phyloP scores from a whole-genome alignment of 139 green algal species.

The Chlorella sorokiniana region DNA sequence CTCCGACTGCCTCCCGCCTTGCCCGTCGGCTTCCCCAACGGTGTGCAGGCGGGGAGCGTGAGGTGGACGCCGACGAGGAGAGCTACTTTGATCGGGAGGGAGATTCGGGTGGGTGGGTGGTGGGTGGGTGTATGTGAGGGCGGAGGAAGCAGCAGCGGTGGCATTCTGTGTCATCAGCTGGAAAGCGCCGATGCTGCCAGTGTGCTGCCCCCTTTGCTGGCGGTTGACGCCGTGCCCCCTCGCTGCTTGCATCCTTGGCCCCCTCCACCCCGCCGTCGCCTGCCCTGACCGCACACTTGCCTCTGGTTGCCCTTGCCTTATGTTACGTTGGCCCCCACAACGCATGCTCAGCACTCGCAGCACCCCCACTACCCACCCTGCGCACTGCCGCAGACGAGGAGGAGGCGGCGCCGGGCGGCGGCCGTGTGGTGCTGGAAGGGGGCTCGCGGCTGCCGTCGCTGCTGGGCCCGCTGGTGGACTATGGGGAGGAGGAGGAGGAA shows the following conservation, averaged over 20 bases:
- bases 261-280: too few relatives aligned
- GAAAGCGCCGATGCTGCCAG: background rate
- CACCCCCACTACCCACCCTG: background rate
- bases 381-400: background rate
- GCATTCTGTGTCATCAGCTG: background rate
- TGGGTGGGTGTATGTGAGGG: too few relatives aligned
- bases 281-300: too few relatives aligned
- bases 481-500: conserved; percentile 50
- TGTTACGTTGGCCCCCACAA: too few relatives aligned
- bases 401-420: conserved; percentile 9
- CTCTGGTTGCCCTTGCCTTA: too few relatives aligned
- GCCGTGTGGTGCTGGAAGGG: conserved; percentile 19
- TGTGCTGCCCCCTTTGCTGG: too few relatives aligned
- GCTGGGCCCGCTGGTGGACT: conserved; percentile 45
- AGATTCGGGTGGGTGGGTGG: conserved; percentile 15
- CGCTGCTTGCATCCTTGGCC: too few relatives aligned
- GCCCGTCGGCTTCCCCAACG: background rate
- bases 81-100: conserved; percentile 71
- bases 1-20: too few relatives aligned
- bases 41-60: conserved; percentile 28
- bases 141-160: background rate
- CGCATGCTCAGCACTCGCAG: background rate
- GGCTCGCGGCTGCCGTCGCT: conserved; percentile 20
- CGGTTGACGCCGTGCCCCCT: too few relatives aligned
- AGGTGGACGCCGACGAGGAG: conserved; percentile 75